Percentiles rank a stretch among this genome's conserved stretches.
Conservation (phyloP, 169 alveolate genomes). For the Babesia sp. region DNA sequence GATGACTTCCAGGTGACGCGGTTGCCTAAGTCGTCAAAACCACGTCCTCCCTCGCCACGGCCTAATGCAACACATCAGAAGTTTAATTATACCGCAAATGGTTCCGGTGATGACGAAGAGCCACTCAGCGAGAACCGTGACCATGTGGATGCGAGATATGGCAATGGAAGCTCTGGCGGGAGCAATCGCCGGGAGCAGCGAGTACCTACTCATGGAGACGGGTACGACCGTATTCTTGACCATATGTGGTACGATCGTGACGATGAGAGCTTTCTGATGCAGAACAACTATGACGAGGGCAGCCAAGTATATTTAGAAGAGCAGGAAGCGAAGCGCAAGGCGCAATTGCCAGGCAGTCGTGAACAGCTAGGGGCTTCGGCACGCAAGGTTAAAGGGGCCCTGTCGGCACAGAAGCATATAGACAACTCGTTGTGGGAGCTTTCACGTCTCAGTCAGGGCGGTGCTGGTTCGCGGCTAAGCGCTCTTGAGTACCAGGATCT, state of each 20-base stretch:
- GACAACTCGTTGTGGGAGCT: slow-evolving; percentile 97
- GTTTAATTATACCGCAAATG: background rate
- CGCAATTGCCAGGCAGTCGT: slow-evolving; percentile 53
- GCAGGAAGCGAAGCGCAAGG: slow-evolving; percentile 61
- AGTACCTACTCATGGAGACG: background rate
- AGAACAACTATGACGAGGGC: slow-evolving; percentile 66
- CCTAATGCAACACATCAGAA: background rate
- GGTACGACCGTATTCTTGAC: slow-evolving; percentile 56
- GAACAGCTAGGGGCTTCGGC: slow-evolving; percentile 6
- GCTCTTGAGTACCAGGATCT: slow-evolving; percentile 76
- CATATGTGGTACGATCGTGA: slow-evolving; percentile 74
- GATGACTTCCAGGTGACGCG: slow-evolving; percentile 69
- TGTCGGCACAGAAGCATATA: slow-evolving; percentile 82
- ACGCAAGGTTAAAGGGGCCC: slow-evolving; percentile 16
- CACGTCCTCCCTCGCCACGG: slow-evolving; percentile 18
- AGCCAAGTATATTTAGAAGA: slow-evolving; percentile 35
- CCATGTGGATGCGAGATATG: slow-evolving; percentile 15
- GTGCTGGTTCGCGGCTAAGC: slow-evolving; percentile 80
- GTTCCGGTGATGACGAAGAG: slow-evolving; percentile 17
- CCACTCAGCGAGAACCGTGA: background rate
- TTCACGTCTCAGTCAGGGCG: slow-evolving; percentile 91
- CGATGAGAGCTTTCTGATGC: slow-evolving; percentile 65
- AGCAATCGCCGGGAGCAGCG: background rate
- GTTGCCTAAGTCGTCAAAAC: slow-evolving; percentile 49
- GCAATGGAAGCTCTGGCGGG: background rate